These are phyloP conservation scores for Talaromyces stipitatus DNA, from an alignment of 495 filamentous ascomycete species.

Conservation along the genomic window DNA sequence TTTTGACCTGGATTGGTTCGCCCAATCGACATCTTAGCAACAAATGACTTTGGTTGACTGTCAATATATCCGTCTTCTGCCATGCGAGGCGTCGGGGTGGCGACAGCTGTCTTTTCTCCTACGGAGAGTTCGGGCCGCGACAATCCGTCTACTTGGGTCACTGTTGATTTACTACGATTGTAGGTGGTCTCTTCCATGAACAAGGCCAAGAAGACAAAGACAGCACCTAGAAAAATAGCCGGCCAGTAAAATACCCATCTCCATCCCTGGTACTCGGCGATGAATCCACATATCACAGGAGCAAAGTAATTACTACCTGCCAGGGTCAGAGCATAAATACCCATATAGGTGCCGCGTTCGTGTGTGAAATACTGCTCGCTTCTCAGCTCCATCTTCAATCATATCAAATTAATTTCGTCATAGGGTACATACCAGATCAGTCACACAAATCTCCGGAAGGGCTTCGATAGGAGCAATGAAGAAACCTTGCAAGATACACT, in stretches of 20 bases:
- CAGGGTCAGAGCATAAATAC: constrained; percentile 54
- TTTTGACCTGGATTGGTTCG: constrained; percentile 42
- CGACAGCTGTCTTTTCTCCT: background rate
- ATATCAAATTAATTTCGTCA: background rate
- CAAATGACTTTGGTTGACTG: constrained; percentile 32
- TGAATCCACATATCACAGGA: constrained; percentile 60
- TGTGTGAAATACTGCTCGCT: constrained; percentile 53
- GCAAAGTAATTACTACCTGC: constrained; percentile 59
- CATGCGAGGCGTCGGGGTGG: constrained; percentile 5
- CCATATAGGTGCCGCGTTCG: constrained; percentile 58
- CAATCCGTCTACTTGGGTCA: background rate
- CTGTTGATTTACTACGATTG: constrained; percentile 22
- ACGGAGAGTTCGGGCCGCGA: background rate
- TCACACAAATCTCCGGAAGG: constrained; percentile 52
- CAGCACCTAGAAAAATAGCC: constrained; percentile 50
- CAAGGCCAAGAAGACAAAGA: constrained; percentile 54
- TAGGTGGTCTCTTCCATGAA: constrained; percentile 68
- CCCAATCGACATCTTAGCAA: constrained; percentile 46
- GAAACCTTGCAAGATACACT: constrained; percentile 54
- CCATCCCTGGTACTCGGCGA: constrained; percentile 56
- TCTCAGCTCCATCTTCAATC: background rate
- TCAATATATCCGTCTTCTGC: constrained; percentile 19
- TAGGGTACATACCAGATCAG: constrained; percentile 46
- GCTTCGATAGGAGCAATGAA: constrained; percentile 60
- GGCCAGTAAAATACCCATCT: constrained; percentile 60